A percentile compares a stretch with the other conserved stretches of the same genome.
Conservation (phyloP, 176 grass and related monocot genomes). For the Tillandsia leiboldiana region DNA sequence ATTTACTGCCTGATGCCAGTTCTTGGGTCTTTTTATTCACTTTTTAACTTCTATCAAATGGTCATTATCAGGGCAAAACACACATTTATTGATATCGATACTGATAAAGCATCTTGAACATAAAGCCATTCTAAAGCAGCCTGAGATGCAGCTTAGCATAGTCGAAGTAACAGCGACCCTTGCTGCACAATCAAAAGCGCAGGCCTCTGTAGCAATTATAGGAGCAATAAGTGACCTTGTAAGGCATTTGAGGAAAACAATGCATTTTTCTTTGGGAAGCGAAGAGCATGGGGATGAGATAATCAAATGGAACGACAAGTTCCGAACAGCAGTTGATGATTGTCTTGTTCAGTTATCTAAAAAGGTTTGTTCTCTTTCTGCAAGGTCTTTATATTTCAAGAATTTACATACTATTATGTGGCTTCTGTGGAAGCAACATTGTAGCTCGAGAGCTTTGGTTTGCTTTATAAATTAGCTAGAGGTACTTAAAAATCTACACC, state of each 20-base stretch:
- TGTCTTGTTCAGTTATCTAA: constrained; percentile 82
- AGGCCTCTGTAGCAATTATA: constrained; percentile 72
- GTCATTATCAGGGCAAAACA: constrained; percentile 65
- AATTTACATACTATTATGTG: too few species aligned
- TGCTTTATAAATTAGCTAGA: too few species aligned
- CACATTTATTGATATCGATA: constrained; percentile 76
- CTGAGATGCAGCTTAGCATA: constrained; percentile 79
- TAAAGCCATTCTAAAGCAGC: constrained; percentile 73
- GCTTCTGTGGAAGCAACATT: too few species aligned
- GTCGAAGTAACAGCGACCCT: constrained; percentile 75
- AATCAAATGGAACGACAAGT: constrained; percentile 69
- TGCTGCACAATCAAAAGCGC: constrained; percentile 65
- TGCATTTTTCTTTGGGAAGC: constrained; percentile 77
- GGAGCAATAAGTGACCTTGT: constrained; percentile 96
- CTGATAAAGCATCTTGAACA: constrained; percentile 97
- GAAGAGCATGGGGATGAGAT: constrained; percentile 44
- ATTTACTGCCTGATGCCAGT: too few species aligned
- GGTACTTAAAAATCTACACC: too few species aligned
- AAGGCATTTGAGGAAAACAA: constrained; percentile 82
- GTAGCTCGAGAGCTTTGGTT: too few species aligned
- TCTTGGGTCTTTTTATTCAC: too few species aligned
- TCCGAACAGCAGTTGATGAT: constrained; percentile 65
- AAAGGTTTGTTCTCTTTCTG: constrained; percentile 50
- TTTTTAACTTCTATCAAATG: constrained; percentile 14
- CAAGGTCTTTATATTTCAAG: neutral